Conservation (phyloP, 805 yeast genomes). For the Candida xyloterini region DNA sequence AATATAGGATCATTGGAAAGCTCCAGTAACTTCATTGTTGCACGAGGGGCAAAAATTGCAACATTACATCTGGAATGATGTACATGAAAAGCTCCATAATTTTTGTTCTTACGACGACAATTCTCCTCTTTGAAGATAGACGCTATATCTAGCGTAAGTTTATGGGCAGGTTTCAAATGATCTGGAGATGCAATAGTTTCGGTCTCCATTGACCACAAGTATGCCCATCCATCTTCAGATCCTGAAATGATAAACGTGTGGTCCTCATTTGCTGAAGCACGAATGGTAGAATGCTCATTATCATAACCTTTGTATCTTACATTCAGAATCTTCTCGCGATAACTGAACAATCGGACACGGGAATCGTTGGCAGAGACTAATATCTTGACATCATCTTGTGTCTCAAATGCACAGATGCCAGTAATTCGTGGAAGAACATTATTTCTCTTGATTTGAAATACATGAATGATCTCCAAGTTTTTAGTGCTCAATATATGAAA, state of each 20-base stretch:
- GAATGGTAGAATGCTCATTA: slow-evolving; percentile 68
- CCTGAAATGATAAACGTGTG: slow-evolving; percentile 63
- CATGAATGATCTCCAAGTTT: slow-evolving; percentile 49
- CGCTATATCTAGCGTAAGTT: slow-evolving; percentile 38
- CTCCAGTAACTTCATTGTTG: slow-evolving; percentile 60
- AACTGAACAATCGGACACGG: slow-evolving; percentile 62
- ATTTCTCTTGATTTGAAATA: slow-evolving; percentile 45
- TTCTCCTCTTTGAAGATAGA: slow-evolving; percentile 32
- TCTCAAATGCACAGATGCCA: slow-evolving; percentile 56
- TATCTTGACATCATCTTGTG: slow-evolving; percentile 28
- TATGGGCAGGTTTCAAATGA: slow-evolving; percentile 23
- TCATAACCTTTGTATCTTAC: slow-evolving; percentile 71
- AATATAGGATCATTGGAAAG: slow-evolving; percentile 77
- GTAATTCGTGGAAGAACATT: slow-evolving; percentile 63
- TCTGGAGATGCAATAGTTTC: slow-evolving; percentile 9
- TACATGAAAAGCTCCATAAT: slow-evolving; percentile 72
- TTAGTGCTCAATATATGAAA: slow-evolving; percentile 59
- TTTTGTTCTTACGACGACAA: slow-evolving; percentile 48
- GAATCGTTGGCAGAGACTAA: slow-evolving; percentile 83
- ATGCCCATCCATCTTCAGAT: slow-evolving; percentile 85
- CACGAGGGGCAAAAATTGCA: slow-evolving; percentile 74
- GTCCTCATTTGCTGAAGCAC: slow-evolving; percentile 62
- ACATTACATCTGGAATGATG: slow-evolving; percentile 71
- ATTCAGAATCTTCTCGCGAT: slow-evolving; percentile 51
- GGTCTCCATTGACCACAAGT: slow-evolving; percentile 61